A percentile compares a stretch with the other conserved stretches of the same genome.
Conservation (phyloP, 805 yeast genomes). For the Isabelozyma gotoi region DNA sequence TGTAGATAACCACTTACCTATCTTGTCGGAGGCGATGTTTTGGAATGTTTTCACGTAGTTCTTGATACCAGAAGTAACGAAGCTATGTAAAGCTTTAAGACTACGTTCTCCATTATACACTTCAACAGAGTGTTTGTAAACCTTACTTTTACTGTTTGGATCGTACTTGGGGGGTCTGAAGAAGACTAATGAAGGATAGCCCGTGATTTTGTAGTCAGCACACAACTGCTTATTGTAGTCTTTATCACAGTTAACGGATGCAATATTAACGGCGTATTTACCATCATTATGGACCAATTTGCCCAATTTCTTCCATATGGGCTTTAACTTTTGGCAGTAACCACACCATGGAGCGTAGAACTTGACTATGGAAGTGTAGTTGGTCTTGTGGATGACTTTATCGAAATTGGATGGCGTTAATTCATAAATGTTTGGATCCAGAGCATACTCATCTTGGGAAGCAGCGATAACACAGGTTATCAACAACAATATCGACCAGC, state of each 20-base stretch:
- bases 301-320: constrained; percentile 65
- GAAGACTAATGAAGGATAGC: constrained; percentile 81
- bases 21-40: constrained; percentile 20
- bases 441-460: constrained; percentile 36
- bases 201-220: constrained; percentile 59
- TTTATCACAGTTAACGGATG: constrained; percentile 84
- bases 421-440: constrained; percentile 51
- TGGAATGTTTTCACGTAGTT: constrained; percentile 60
- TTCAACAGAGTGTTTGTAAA: constrained; percentile 49
- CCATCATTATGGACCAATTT: constrained; percentile 50
- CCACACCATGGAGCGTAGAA: constrained; percentile 99
- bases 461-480: background rate
- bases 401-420: constrained; percentile 59
- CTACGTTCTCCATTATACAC: constrained; percentile 62
- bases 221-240: constrained; percentile 69
- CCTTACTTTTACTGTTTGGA: constrained; percentile 9
- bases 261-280: constrained; percentile 57
- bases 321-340: constrained; percentile 74
- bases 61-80: constrained; percentile 57
- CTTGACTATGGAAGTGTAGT: constrained; percentile 80
- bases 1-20: constrained; percentile 26
- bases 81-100: constrained; percentile 52
- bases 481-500: background rate
- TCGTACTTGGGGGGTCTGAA: constrained; percentile 76
- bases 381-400: constrained; percentile 62